phyloP scores from a whole-genome alignment of 1,139 yeast species.

The Suhomyces anneliseae region DNA sequence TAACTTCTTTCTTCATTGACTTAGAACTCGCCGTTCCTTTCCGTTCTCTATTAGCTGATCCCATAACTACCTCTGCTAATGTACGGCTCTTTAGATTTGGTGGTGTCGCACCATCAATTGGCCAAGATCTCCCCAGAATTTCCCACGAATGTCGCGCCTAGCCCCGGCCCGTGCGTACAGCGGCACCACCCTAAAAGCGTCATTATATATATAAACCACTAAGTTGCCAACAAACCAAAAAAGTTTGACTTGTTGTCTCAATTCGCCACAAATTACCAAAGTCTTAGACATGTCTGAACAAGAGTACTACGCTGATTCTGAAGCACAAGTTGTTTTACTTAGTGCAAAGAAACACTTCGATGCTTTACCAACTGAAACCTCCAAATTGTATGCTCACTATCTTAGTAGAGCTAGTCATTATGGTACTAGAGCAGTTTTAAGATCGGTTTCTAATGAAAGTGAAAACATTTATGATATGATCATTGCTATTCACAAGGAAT shows the following conservation, averaged over 20 bases:
- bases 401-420: slow-evolving; percentile 79
- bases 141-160: no score
- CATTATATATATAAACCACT: neutral
- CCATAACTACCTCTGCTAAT: no score
- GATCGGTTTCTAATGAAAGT: slow-evolving; percentile 85
- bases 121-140: no score
- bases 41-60: no score
- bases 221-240: neutral
- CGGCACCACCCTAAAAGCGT: neutral
- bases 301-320: slow-evolving; percentile 36
- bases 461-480: slow-evolving; percentile 73
- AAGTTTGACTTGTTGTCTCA: neutral
- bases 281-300: slow-evolving; percentile 3
- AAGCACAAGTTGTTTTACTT: slow-evolving; percentile 43
- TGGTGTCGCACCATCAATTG: no score
- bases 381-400: slow-evolving; percentile 72
- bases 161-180: neutral
- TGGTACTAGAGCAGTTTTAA: slow-evolving; percentile 75
- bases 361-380: slow-evolving; percentile 32
- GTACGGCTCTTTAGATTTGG: no score
- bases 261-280: neutral
- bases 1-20: no score
- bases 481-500: slow-evolving; percentile 50
- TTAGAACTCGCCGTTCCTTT: no score
- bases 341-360: slow-evolving; percentile 48